A percentile compares a stretch with the other conserved stretches of the same genome.
Evolutionary conservation across 176 grass and related monocot genomes (phyloP).

Genomic region (Oryza rufipogon): DNA sequence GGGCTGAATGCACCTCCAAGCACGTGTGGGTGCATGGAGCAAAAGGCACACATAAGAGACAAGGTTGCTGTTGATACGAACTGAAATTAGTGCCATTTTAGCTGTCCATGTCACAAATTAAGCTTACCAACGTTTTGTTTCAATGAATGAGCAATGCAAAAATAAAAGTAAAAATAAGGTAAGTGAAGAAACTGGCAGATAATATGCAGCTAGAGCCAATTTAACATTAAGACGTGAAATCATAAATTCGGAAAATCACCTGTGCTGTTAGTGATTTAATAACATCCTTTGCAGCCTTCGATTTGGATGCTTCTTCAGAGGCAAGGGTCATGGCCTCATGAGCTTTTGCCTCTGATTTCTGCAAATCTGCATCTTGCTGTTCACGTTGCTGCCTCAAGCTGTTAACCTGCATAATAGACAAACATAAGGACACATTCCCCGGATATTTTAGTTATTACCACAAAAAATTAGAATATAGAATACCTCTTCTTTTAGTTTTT

Average conservation of each 20-base stretch:
- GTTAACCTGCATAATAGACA: slow-evolving; percentile 58
- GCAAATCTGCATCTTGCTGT: slow-evolving; percentile 61
- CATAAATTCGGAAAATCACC: slow-evolving; percentile 44
- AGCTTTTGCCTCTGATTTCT: slow-evolving; percentile 75
- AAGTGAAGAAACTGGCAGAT: neutral
- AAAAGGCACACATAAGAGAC: neutral
- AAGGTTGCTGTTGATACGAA: neutral
- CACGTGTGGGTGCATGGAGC: neutral
- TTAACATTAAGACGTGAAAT: neutral
- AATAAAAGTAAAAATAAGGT: neutral
- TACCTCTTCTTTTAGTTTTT: slow-evolving; percentile 87
- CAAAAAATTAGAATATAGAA: neutral
- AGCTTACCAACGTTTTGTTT: neutral
- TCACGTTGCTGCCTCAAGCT: slow-evolving; percentile 60
- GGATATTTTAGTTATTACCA: neutral
- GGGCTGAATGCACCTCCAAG: neutral
- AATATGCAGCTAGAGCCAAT: neutral
- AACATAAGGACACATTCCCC: slow-evolving; percentile 15
- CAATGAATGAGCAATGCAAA: neutral
- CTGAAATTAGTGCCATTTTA: neutral
- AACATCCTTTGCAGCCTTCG: slow-evolving; percentile 81
- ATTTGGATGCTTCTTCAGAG: slow-evolving; percentile 78
- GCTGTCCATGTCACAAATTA: neutral
- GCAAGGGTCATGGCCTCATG: slow-evolving; percentile 68
- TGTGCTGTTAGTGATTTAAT: slow-evolving; percentile 93